These are phyloP conservation scores for Fereydounia khargensis DNA, from an alignment of 1,284 basidiomycete species.

Conservation along the genomic window DNA sequence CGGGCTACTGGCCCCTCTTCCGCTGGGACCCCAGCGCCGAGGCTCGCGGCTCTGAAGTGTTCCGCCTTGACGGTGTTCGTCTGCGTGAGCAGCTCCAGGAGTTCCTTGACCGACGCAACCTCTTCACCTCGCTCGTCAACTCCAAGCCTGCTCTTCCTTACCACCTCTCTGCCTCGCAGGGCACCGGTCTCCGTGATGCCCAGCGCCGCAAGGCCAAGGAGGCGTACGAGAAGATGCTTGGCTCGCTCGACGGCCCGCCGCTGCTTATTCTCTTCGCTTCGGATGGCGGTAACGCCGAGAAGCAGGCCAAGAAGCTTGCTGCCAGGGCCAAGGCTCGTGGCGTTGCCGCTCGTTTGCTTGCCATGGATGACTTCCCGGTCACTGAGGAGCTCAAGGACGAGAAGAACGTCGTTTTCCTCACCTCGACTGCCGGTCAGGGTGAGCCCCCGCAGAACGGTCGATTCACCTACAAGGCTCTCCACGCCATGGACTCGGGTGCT, in stretches of 20 bases:
- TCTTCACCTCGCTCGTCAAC: slow-evolving; percentile 84
- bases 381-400: slow-evolving; percentile 64
- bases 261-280: slow-evolving; percentile 86
- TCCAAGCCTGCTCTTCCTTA: slow-evolving; percentile 73
- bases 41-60: slow-evolving; percentile 72
- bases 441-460: slow-evolving; percentile 96
- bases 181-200: slow-evolving; percentile 77
- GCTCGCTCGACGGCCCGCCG: slow-evolving; percentile 83
- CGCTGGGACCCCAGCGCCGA: slow-evolving; percentile 88
- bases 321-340: slow-evolving; percentile 82
- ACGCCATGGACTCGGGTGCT: slow-evolving; percentile 59
- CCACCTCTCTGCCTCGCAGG: slow-evolving; percentile 80
- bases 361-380: slow-evolving; percentile 74
- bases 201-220: slow-evolving; percentile 80
- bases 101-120: slow-evolving; percentile 95
- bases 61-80: slow-evolving; percentile 86
- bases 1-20: slow-evolving; percentile 97
- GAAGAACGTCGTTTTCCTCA: slow-evolving; percentile 78
- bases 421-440: slow-evolving; percentile 97
- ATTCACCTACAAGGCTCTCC: slow-evolving; percentile 77
- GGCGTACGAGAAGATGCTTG: slow-evolving; percentile 81
- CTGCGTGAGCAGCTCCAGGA: slow-evolving; percentile 91
- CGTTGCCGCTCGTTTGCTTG: slow-evolving; percentile 64
- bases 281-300: slow-evolving; percentile 91
- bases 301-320: slow-evolving; percentile 84